These are phyloP conservation scores for Euryodendron excelsum DNA, from an alignment of 148 eudicot species.

Conservation along the genomic window DNA sequence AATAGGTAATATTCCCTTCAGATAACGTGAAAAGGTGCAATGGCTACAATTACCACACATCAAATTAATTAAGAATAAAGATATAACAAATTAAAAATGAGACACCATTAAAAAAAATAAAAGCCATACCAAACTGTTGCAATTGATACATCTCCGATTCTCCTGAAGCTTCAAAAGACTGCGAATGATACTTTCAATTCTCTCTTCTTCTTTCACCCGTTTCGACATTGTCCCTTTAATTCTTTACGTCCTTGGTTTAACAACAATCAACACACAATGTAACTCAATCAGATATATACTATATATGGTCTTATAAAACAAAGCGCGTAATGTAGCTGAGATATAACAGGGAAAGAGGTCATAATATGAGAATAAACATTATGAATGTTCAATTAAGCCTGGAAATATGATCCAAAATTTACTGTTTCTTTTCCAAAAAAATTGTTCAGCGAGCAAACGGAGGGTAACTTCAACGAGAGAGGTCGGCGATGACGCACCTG, in stretches of 20 bases:
- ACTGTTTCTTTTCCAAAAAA: too few species aligned
- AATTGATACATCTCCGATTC: slow-evolving; percentile 69
- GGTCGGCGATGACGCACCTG: neutral
- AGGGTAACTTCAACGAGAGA: neutral
- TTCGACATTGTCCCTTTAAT: slow-evolving; percentile 17
- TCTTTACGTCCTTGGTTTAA: neutral
- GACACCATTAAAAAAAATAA: neutral
- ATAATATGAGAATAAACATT: too few species aligned
- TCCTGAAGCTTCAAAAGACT: slow-evolving; percentile 49
- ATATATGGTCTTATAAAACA: too few species aligned
- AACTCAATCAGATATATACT: neutral
- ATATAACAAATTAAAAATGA: neutral
- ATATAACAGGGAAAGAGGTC: too few species aligned
- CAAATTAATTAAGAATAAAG: too few species aligned
- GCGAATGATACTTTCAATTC: slow-evolving; percentile 51
- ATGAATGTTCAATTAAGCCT: neutral
- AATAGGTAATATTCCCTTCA: too few species aligned
- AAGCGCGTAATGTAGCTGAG: too few species aligned
- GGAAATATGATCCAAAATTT: too few species aligned
- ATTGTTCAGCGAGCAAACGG: neutral
- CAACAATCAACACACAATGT: neutral
- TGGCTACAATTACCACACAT: too few species aligned
- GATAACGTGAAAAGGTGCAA: too few species aligned
- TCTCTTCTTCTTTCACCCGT: slow-evolving; percentile 46
- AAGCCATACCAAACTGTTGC: slow-evolving; percentile 60